A percentile compares a stretch with the other conserved stretches of the same genome.
phyloP scores from a whole-genome alignment of 1,284 basidiomycete genomes.

The Amylostereum chailletii region DNA sequence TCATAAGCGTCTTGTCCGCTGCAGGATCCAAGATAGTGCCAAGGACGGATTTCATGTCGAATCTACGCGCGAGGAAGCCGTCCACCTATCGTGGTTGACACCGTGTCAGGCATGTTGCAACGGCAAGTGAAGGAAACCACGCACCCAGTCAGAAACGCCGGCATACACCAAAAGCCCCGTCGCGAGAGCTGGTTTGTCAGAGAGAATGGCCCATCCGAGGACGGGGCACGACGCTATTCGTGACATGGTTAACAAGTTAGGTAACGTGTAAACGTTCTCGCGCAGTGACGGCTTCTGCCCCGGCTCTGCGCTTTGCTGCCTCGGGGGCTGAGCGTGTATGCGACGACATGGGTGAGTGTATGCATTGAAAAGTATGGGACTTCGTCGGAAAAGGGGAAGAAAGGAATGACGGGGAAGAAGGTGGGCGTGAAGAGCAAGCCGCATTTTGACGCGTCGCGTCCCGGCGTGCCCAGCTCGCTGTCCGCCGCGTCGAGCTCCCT shows the following conservation, averaged over 20 bases:
- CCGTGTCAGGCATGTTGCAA: slow-evolving; percentile 7
- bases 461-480: too few relatives aligned
- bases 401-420: too few relatives aligned
- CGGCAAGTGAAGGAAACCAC: slow-evolving; percentile 20
- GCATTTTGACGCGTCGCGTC: too few relatives aligned
- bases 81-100: slow-evolving; percentile 53
- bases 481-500: too few relatives aligned
- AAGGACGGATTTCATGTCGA: slow-evolving; percentile 80
- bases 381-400: too few relatives aligned
- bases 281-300: slow-evolving; percentile 21
- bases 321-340: too few relatives aligned
- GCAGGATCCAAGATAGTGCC: slow-evolving; percentile 96
- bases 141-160: slow-evolving; percentile 83
- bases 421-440: too few relatives aligned
- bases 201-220: slow-evolving; percentile 87
- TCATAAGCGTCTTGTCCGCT: slow-evolving; percentile 95
- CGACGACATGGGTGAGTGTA: too few relatives aligned
- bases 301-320: too few relatives aligned
- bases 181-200: slow-evolving; percentile 74
- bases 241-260: slow-evolving; percentile 84
- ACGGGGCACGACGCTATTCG: slow-evolving; percentile 85
- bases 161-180: slow-evolving; percentile 82
- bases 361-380: too few relatives aligned
- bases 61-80: slow-evolving; percentile 83
- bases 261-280: slow-evolving; percentile 94